Base-by-base conservation (phyloP, 1,284 basidiomycete genomes). In the Trametes polyzona region DNA sequence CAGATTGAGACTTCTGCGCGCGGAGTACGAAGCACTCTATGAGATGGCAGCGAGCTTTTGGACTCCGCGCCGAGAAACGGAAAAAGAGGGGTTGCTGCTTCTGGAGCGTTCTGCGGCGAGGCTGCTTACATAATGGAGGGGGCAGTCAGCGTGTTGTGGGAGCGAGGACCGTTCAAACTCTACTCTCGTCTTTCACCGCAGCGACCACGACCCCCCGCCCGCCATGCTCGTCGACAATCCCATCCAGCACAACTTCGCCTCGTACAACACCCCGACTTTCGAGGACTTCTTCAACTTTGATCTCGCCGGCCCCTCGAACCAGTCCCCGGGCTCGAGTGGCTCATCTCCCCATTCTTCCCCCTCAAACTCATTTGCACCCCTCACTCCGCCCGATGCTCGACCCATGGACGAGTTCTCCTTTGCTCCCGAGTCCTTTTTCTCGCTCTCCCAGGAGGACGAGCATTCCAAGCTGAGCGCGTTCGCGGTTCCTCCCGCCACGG, bases 211-310 rank as follows among this genome's bases (percentile, higher is more conserved):
- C 46, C 36, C 14, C 26, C 50, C 33, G 23, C 23, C 44, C 56
- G 46, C 54, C 57, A 75, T 75, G 73, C 69, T 69, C 47, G 69
- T 73, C 61, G 73, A 73, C 63, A 70, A 67, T 41, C 63, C 69
- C 17, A 51, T 69, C 27, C 67, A 66, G 47, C 61, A 66, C 40
- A 63, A 53, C 6, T 70, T 69, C 40, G 52, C 65, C 36, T 55
- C 68, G 17, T 62, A 62, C 42, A n/a, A n/a, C n/a, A 63, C 62
- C 30, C 59, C 69, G 40, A 58, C 64, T 30, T 69, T 81, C 56
- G 81, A 83, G 64, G 80, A 82, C 60, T 81, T 80, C 61, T 76
- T 82, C 72, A 79, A 83, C 63, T 70, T 83, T 67, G 80, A 82
- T 55, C 69, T 76, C 44, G 59, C 63, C 36, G 65, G 67, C 35